Evolutionary conservation across 805 yeast genomes (phyloP), one percentile per base, ranked within the genome.

Genomic region (Candida maris): DNA sequence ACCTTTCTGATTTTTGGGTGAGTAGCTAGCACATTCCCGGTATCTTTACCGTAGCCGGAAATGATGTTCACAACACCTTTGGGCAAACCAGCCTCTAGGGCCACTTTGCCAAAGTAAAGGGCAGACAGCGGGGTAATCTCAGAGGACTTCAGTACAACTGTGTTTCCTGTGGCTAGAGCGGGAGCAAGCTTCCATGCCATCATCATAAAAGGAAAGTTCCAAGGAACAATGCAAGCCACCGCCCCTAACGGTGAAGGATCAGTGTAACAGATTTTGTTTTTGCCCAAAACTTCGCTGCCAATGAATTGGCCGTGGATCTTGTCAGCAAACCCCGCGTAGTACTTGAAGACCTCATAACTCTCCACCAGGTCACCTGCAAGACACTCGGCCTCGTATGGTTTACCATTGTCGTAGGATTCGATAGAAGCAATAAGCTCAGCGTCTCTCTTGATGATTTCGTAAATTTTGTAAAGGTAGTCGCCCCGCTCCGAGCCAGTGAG

Each of bases 121-220:
- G 87, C 86, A 39, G 81, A 74, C 53, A 82, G 69, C 45, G 89
- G 89, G 32, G 91, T 82, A 32, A 81, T 71, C 57, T 82, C 84
- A 28, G 89, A 85, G 25, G 87, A 77, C 59, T 82, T 82, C 59
- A 82, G 64, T 27, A 82, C 78, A 47, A 78, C 70, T 31, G 84
- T 76, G 66, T 81, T 80, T 60, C 87, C 87, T 46, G 86, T 77
- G 30, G 83, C 82, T 48, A 81, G 63, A 37, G 85, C 85, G 14
- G 91, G 88, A 25, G 82, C 86, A 41, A 82, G 67, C 57, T 82
- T 82, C 91, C 91, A 82, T 19, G 82, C 62, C 57, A 79, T 68
- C 85, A 82, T 81, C 71, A 80, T 72, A 49, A 82, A 65, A 44
- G 91, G 91, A 72, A 81, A 82, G 61, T 82, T 82, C 89, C 89